Evolutionary conservation across 2,329 filamentous ascomycete species (phyloP).

Genomic region (Aspergillus flavus): DNA sequence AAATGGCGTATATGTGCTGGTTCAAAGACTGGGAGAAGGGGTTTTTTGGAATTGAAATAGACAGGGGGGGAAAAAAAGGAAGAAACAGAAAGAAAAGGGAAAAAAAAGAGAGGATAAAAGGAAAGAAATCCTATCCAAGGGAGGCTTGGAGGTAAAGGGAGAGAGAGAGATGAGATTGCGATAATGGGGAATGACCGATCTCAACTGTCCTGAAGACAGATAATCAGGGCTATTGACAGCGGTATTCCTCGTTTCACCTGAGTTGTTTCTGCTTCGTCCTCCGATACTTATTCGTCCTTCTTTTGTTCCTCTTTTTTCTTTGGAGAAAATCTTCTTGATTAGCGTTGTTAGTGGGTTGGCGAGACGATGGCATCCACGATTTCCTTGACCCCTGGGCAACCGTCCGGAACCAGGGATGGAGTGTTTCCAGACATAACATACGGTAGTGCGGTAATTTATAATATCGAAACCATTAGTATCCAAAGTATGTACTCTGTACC

Average conservation of each 20-base stretch:
- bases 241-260: background rate
- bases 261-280: slow-evolving; percentile 7
- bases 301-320: slow-evolving; percentile 8
- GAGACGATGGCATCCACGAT: slow-evolving; percentile 19
- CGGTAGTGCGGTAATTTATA: slow-evolving; percentile 1
- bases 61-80: background rate
- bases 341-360: slow-evolving; percentile 15
- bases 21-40: background rate
- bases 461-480: background rate
- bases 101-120: slow-evolving; percentile 8
- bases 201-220: slow-evolving; percentile 15
- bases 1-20: slow-evolving; percentile 18
- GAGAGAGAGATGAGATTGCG: slow-evolving; percentile 19
- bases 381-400: slow-evolving; percentile 25
- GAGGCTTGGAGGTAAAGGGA: slow-evolving; percentile 20
- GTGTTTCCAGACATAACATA: background rate
- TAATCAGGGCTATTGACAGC: background rate
- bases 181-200: slow-evolving; percentile 18
- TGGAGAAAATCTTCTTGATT: slow-evolving; percentile 3
- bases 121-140: slow-evolving; percentile 14
- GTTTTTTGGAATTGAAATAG: too few species aligned
- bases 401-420: slow-evolving; percentile 20
- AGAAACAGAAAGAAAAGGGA: slow-evolving; percentile 10
- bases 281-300: background rate
- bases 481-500: background rate